Evolutionary conservation across 2,329 filamentous ascomycete species (phyloP).

Genomic region (Xylariaceae sp.): DNA sequence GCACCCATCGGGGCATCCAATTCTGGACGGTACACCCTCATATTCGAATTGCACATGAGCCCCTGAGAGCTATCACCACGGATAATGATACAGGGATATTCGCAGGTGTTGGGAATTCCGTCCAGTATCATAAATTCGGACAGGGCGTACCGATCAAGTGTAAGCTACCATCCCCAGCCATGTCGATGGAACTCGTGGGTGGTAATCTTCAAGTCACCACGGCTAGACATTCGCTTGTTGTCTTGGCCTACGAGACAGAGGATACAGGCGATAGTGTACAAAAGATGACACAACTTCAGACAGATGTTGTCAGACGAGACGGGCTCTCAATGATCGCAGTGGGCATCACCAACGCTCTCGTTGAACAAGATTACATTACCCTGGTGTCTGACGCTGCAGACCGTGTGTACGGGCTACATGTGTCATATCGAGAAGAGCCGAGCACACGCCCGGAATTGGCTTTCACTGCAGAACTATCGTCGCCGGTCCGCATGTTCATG

Average conservation of each 20-base stretch:
- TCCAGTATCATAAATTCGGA: slow-evolving; percentile 56
- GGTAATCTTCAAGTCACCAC: slow-evolving; percentile 51
- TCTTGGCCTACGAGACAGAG: slow-evolving; percentile 47
- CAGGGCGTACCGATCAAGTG: slow-evolving; percentile 37
- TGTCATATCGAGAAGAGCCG: no score
- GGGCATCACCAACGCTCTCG: slow-evolving; percentile 21
- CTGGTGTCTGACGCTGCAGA: slow-evolving; percentile 47
- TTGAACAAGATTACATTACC: slow-evolving; percentile 37
- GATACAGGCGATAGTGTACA: slow-evolving; percentile 27
- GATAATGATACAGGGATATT: slow-evolving; percentile 55
- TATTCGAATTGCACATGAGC: slow-evolving; percentile 42
- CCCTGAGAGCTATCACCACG: slow-evolving; percentile 54
- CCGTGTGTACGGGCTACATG: slow-evolving; percentile 44
- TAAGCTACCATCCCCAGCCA: slow-evolving; percentile 51
- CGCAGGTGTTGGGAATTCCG: slow-evolving; percentile 47
- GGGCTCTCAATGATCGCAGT: slow-evolving; percentile 46
- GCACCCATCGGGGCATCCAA: slow-evolving; percentile 35
- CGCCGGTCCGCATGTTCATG: slow-evolving; percentile 54
- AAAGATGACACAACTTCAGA: slow-evolving; percentile 40
- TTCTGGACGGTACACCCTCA: slow-evolving; percentile 50
- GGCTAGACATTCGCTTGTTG: slow-evolving; percentile 49
- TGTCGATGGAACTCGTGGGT: slow-evolving; percentile 44
- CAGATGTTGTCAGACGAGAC: slow-evolving; percentile 42
- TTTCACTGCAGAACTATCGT: slow-evolving; percentile 54
- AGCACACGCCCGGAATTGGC: slow-evolving; percentile 43